Base-by-base conservation (phyloP, 176 grass and related monocot species). In the Hsuehochloa calcarea region DNA sequence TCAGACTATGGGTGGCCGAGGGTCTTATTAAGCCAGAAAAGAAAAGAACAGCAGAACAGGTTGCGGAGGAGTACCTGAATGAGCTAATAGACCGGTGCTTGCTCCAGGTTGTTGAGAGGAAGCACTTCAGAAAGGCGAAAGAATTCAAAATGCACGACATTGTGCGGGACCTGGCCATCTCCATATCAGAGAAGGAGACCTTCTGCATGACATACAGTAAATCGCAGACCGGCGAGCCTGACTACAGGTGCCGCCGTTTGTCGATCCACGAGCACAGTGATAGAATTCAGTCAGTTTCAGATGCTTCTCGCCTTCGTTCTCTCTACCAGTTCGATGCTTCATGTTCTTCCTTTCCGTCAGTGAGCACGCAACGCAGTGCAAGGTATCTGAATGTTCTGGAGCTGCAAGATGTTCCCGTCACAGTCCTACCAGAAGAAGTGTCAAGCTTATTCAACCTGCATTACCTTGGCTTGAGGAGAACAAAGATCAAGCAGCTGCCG, bases 1-100 rank as follows among this genome's bases (percentile, higher is more conserved):
- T 82, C 35, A 86, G 77, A 4, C 77, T 92, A 8, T 92, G 87
- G 86, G 62, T 92, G 15, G 90, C 86, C 8, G 86, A 92, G 63
- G 86, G 79, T 3, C 82, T 92, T 10, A 46, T 89, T 9, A 74
- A 86, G 45, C 63, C 88, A 63, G 77, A 38, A 25, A 68, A 75
- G 16, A 49, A 45, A 70, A 89, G 81, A 55, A 77, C 89, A 44
- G 63, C 73, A 75, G 85, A 91, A 75, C 75, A 88, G 38, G 81
- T 85, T 3, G 85, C 85, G 0, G 85, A 91, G 49, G 81, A 87
- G 11, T 91, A 91, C 79, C 69, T 91, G 41, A 75, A 70, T 73
- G 41, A 91, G 56, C 85, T 91, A 16, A 68, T 91, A 26, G 35
- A 82, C 70, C 75, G 66, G 20, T 84, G 74, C 65, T 49, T 91